Percentiles rank a stretch among this genome's conserved stretches.
These are phyloP conservation scores for Lodderomyces metapsilosis DNA, from an alignment of 1,139 yeast genomes.

Conservation along the genomic window DNA sequence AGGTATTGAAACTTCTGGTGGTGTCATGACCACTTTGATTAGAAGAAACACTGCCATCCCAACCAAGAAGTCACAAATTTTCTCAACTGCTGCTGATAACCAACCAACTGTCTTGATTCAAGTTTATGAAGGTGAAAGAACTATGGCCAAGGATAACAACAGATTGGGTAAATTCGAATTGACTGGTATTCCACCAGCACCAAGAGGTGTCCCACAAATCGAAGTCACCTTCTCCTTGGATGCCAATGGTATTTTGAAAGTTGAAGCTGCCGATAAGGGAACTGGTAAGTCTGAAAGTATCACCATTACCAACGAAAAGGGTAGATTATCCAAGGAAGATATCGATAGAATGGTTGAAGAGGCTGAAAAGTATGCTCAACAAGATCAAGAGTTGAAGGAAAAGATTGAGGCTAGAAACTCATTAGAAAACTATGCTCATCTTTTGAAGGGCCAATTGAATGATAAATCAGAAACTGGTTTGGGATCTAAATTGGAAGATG, in stretches of 20 bases:
- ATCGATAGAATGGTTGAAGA: conserved; percentile 94
- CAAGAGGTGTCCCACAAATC: conserved; percentile 51
- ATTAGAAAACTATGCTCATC: conserved; percentile 47
- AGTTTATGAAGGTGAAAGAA: conserved; percentile 50
- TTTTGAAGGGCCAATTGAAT: conserved; percentile 54
- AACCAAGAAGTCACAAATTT: conserved; percentile 48
- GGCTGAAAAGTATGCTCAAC: conserved; percentile 87
- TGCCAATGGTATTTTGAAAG: conserved; percentile 50
- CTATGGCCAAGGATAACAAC: conserved; percentile 46
- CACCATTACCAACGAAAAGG: conserved; percentile 95
- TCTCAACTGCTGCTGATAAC: conserved; percentile 49
- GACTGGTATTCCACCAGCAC: conserved; percentile 49
- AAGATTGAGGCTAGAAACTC: conserved; percentile 68
- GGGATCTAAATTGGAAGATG: conserved; percentile 80
- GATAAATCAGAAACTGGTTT: conserved; percentile 63
- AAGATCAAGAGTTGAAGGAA: conserved; percentile 77
- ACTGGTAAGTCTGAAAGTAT: conserved; percentile 82
- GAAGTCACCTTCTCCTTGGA: conserved; percentile 48
- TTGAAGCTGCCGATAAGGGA: conserved; percentile 47
- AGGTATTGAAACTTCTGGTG: conserved; percentile 51
- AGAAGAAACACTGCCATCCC: conserved; percentile 50
- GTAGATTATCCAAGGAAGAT: conserved; percentile 90
- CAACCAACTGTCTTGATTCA: conserved; percentile 49
- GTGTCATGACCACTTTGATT: conserved; percentile 49
- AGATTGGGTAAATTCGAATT: conserved; percentile 47